Base-by-base conservation (phyloP, 106 monocot genomes). In the Alisma plantagoaquatica region DNA sequence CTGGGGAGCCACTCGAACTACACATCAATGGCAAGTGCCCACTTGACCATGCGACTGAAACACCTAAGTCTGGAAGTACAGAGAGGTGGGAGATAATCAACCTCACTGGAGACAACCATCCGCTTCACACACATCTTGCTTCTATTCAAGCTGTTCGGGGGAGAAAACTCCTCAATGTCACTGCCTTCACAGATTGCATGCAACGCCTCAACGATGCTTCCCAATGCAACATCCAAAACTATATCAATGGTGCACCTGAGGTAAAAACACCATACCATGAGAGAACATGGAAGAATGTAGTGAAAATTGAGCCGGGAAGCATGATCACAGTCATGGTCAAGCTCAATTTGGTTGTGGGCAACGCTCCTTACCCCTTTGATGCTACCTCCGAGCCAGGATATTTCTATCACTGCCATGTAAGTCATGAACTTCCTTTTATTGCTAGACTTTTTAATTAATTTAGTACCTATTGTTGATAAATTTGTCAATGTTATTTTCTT, bases 321-420 rank as follows among this genome's bases (percentile, higher is more conserved):
- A 27, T 58, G 57, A 58, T 42, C 4, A 58, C 41, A 0, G 35
- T 58, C 6, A 17, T 58, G 0, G 57, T 58, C 41, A 42, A 43
- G n/a, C n/a, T 58, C 57, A 31, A 38, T 18, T 23, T 41, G 24
- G 41, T 42, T 15, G 57, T 41, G 31, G 19, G n/a, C 29, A 29
- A 31, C 29, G 12, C 11, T 18, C 33, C 38, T 0, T 90, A 71
- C 56, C 73, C 71, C 2, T 90, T 90, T 50, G 64, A 90, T 56
- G 80, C 50, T 12, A 74, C 90, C 0, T 73, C 53, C 45, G 78
- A 73, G 52, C 88, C 88, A 4, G 88, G 88, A 1, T 89, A 89
- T 61, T 79, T 83, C 24, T 90, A 84, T 47, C 90, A 90, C 48
- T 90, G 90, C 64, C 90, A 90, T 44, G 90, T 90, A 69, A 77